A percentile compares a stretch with the other conserved stretches of the same genome.
Evolutionary conservation across 768 basidiomycete genomes (phyloP).

Genomic region (Clathrus columnatus): DNA sequence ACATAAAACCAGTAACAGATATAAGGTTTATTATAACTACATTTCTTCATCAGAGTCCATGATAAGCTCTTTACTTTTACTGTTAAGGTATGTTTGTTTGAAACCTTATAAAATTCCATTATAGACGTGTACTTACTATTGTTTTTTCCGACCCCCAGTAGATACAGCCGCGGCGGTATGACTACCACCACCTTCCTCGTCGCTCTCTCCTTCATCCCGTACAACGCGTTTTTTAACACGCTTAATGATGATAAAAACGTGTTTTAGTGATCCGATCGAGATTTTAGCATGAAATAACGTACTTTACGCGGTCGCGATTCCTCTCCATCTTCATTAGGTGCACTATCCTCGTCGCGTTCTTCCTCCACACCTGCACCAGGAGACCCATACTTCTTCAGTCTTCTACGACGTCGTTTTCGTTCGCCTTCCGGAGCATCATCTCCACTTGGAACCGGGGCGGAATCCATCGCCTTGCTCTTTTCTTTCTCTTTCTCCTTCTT

Average conservation of each 20-base stretch:
- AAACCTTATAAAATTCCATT: background rate
- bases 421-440: constrained; percentile 61
- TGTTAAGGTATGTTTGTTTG: constrained; percentile 22
- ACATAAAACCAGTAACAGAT: background rate
- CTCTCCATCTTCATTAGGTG: constrained; percentile 47
- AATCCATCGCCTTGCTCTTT: constrained; percentile 40
- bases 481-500: constrained; percentile 43
- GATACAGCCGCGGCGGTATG: constrained; percentile 23
- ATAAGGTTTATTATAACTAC: constrained; percentile 18
- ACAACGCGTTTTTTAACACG: constrained; percentile 66
- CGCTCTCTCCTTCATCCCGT: constrained; percentile 71
- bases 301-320: constrained; percentile 69
- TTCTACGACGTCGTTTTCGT: constrained; percentile 44
- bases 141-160: constrained; percentile 62
- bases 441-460: constrained; percentile 15
- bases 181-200: constrained; percentile 35
- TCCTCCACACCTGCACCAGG: constrained; percentile 32
- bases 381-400: constrained; percentile 39
- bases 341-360: constrained; percentile 61
- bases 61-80: constrained; percentile 84
- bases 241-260: constrained; percentile 17
- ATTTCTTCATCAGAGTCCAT: constrained; percentile 85
- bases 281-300: constrained; percentile 9
- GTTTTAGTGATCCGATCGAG: background rate
- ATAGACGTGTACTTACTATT: constrained; percentile 45